Evolutionary conservation across 2,329 filamentous ascomycete genomes (phyloP).

Genomic region (Geosmithia flava): DNA sequence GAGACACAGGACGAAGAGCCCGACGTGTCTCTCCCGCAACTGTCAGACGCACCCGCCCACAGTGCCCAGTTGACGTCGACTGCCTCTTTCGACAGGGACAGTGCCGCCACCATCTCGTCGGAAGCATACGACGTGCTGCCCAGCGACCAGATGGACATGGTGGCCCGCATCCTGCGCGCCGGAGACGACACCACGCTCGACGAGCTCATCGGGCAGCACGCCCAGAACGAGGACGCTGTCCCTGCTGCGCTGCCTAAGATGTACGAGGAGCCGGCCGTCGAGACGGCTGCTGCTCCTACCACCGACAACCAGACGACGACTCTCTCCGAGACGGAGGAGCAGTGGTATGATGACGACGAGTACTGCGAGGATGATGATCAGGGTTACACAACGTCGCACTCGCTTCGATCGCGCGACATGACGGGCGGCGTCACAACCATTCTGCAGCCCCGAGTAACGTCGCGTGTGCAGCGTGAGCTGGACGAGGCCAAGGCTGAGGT

Average conservation of each 20-base stretch:
- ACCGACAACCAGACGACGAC: slow-evolving; percentile 12
- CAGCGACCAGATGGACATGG: neutral
- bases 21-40: neutral
- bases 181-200: neutral
- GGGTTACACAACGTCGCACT: slow-evolving; percentile 67
- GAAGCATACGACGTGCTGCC: neutral
- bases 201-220: neutral
- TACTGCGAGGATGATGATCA: slow-evolving; percentile 45
- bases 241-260: slow-evolving; percentile 12
- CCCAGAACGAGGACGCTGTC: neutral
- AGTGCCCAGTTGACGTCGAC: neutral
- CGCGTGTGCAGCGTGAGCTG: slow-evolving; percentile 61
- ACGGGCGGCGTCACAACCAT: slow-evolving; percentile 42
- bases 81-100: neutral
- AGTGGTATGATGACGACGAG: slow-evolving; percentile 70
- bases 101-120: neutral
- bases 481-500: slow-evolving; percentile 53
- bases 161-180: neutral
- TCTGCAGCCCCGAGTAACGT: slow-evolving; percentile 60
- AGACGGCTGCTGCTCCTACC: slow-evolving; percentile 10
- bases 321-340: slow-evolving; percentile 46
- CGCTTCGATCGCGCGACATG: slow-evolving; percentile 56
- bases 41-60: neutral
- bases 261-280: slow-evolving; percentile 14
- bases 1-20: slow-evolving; percentile 1